These are phyloP conservation scores for Wallacemonas collosoma DNA, from an alignment of 208 protist species.

Conservation along the genomic window DNA sequence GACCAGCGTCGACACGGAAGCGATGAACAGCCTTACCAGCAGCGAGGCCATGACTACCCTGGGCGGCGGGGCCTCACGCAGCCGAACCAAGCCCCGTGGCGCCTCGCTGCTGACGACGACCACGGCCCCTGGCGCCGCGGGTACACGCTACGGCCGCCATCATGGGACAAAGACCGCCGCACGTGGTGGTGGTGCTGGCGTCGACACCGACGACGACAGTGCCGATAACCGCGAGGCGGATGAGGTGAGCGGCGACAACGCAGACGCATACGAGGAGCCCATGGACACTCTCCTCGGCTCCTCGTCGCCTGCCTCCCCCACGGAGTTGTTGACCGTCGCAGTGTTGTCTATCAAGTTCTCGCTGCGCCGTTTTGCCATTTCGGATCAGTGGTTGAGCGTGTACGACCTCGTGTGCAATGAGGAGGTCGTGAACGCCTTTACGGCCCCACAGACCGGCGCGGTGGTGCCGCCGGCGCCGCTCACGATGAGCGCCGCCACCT, in stretches of 20 bases:
- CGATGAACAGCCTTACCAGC: slow-evolving; percentile 23
- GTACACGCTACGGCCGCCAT: background rate
- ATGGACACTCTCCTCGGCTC: background rate
- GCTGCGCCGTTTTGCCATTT: slow-evolving; percentile 79
- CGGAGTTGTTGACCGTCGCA: slow-evolving; percentile 38
- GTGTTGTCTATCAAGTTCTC: slow-evolving; percentile 80
- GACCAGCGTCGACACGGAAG: slow-evolving; percentile 21
- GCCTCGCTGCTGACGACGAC: background rate
- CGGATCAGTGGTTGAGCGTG: slow-evolving; percentile 82
- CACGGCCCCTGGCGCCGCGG: background rate
- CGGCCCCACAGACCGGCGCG: slow-evolving; percentile 27
- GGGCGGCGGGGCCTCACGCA: slow-evolving; percentile 7
- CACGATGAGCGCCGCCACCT: background rate
- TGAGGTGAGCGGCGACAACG: background rate
- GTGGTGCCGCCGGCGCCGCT: background rate
- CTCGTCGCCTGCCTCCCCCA: background rate
- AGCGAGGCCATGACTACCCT: slow-evolving; percentile 16
- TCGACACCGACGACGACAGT: slow-evolving; percentile 2
- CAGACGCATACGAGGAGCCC: background rate
- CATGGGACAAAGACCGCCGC: background rate
- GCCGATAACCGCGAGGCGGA: background rate
- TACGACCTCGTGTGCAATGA: slow-evolving; percentile 85
- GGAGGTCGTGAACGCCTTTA: slow-evolving; percentile 47
- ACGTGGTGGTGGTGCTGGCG: background rate
- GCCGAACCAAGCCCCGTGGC: background rate